Base-by-base conservation (phyloP, 257 asterid genomes). In the Haberlea rhodopensis region DNA sequence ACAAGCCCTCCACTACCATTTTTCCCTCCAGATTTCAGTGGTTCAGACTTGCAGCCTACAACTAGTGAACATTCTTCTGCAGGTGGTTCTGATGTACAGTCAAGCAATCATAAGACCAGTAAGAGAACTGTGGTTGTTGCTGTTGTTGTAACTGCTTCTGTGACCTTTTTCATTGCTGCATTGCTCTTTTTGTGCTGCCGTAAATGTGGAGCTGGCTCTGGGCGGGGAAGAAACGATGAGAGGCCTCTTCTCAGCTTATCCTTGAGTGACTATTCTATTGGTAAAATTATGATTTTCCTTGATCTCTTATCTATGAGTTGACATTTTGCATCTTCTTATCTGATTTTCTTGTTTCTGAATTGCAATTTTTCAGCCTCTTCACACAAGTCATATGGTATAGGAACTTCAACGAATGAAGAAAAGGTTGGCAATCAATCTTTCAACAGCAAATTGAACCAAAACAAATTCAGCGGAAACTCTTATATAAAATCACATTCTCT, bases 211-310 rank as follows among this genome's bases (percentile, higher is more conserved):
- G 3, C 34, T 64, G 74, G 81, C 45, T 66, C 85, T 51, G 77
- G 79, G 51, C 53, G 55, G 57, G 79, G 84, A 18, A 75, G 72
- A 72, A 83, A 76, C 57, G 95, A 91, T 29, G 91, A 86, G 71
- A 85, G 84, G 21, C 96, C 96, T 66, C 96, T 91, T 76, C 94
- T 91, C 69, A 88, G 90, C 81, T 79, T 88, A 76, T 80, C 82
- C 87, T 61, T 78, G 59, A 86, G 82, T 29, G 91, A 85, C 80
- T 76, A 79, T 52, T 85, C 96, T 58, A 46, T 61, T 16, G 95
- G 98, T 91, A 85, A 7, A 48, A 69, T 16, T 11, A 15, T 62
- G n/a, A 27, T 61, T 64, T 18, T 59, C n/a, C 26, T 22, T 1
- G n/a, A n/a, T 63, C 13, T 18, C 27, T 57, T 31, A 1, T 18